Conservation (phyloP, 345 rosid genomes). For the Camelina hispida region DNA sequence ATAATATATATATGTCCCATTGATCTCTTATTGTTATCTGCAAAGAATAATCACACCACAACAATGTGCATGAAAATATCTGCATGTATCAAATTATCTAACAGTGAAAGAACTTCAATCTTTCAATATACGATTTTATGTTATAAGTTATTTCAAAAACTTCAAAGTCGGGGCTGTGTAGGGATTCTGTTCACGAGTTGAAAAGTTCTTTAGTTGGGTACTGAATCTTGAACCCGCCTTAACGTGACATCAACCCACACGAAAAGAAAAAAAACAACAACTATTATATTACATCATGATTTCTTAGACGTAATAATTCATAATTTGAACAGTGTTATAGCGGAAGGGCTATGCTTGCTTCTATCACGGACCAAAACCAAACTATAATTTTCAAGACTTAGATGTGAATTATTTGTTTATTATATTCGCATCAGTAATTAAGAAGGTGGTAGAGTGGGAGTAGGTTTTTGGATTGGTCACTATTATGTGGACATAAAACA, state of each 20-base stretch:
- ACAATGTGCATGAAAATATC: background rate
- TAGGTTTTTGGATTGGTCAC: too few species aligned
- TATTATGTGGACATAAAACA: too few species aligned
- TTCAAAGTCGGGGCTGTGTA: slow-evolving; percentile 48
- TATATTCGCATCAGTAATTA: background rate
- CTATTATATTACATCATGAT: background rate
- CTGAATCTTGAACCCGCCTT: slow-evolving; percentile 70
- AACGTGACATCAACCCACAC: background rate
- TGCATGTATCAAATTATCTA: background rate
- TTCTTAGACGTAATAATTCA: background rate
- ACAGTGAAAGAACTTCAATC: background rate
- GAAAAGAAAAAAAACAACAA: background rate
- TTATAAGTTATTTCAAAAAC: background rate
- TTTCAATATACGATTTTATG: background rate
- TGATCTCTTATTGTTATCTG: background rate
- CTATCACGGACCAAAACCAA: background rate
- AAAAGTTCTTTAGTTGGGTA: slow-evolving; percentile 47
- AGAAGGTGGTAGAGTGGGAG: background rate
- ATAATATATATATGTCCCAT: too few species aligned
- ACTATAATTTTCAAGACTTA: background rate
- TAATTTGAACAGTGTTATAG: background rate
- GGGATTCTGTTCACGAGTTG: slow-evolving; percentile 56
- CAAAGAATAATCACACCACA: too few species aligned
- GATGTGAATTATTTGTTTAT: background rate
- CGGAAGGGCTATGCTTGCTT: slow-evolving; percentile 1